Evolutionary conservation across 306 rosid species (phyloP).

Genomic region (Cucurbita pepo): DNA sequence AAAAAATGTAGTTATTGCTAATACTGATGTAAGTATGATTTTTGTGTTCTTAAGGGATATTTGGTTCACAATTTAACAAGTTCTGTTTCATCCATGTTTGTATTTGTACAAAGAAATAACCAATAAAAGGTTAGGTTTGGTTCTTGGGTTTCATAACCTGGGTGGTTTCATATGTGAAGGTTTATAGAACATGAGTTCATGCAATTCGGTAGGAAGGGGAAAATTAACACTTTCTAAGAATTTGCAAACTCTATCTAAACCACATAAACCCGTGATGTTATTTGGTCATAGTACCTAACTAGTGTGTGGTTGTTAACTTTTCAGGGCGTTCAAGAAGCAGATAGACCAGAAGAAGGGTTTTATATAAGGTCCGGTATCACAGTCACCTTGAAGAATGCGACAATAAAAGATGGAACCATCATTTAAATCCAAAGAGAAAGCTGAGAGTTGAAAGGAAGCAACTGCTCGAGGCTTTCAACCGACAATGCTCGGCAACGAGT

Average conservation of each 20-base stretch:
- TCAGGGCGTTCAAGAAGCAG: slow-evolving; percentile 89
- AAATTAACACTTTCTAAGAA: not conserved
- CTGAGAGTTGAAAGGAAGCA: not conserved
- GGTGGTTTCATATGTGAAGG: not conserved
- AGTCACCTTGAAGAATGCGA: slow-evolving; percentile 55
- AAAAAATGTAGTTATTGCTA: slow-evolving; percentile 56
- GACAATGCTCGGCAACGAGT: not conserved
- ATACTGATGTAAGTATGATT: slow-evolving; percentile 48
- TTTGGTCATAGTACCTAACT: not conserved
- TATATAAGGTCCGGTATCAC: slow-evolving; percentile 68
- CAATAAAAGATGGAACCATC: slow-evolving; percentile 60
- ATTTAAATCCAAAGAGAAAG: slow-evolving; percentile 14
- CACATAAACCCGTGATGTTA: not conserved
- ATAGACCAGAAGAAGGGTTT: slow-evolving; percentile 56
- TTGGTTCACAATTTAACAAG: not conserved
- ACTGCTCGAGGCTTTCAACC: slow-evolving; percentile 8
- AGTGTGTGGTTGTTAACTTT: not conserved
- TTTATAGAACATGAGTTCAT: not conserved
- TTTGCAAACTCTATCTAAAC: not conserved
- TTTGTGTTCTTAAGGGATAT: not conserved
- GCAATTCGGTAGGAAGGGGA: not conserved
- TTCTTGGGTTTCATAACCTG: not conserved
- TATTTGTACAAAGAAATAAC: not conserved
- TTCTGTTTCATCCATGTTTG: not conserved
- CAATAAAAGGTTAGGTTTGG: not conserved